Conservation (phyloP, 495 filamentous ascomycete species). For the Podospora pseudoanserina region DNA sequence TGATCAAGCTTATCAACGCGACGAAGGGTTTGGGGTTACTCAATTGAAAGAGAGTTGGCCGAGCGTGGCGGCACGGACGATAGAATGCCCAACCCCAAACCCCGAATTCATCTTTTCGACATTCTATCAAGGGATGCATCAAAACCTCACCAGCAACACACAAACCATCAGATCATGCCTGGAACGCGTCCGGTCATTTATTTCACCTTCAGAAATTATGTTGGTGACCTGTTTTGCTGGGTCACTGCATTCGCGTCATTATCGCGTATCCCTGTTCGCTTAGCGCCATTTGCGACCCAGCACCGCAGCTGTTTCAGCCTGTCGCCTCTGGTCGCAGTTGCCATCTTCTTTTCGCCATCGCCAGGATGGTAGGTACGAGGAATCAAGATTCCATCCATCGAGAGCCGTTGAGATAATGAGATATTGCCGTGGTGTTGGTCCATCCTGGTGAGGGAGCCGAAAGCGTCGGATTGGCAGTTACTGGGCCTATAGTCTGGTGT, state of each 20-base stretch:
- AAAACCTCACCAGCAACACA: neutral
- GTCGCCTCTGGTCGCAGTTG: neutral
- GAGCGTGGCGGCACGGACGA: neutral
- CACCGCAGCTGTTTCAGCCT: constrained; percentile 17
- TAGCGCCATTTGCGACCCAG: constrained; percentile 16
- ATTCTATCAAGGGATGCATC: too few relatives aligned
- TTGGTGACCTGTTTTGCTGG: neutral
- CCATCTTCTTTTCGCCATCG: neutral
- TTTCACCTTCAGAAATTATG: neutral
- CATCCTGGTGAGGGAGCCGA: neutral
- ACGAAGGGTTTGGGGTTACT: too few relatives aligned
- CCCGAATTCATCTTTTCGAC: too few relatives aligned
- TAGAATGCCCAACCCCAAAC: neutral
- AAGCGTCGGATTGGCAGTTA: neutral
- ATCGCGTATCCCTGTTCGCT: constrained; percentile 25
- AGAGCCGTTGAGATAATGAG: too few relatives aligned
- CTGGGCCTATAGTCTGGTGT: constrained; percentile 7
- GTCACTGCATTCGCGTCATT: constrained; percentile 28
- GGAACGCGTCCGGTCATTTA: neutral
- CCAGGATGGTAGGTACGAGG: too few relatives aligned
- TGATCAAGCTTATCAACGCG: too few relatives aligned
- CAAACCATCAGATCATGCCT: neutral
- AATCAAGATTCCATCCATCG: neutral
- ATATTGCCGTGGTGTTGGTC: constrained; percentile 1
- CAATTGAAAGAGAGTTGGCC: neutral